phyloP scores from a whole-genome alignment of 371 early-diverging fungal genomes.

The Encephalitozoon hellem region DNA sequence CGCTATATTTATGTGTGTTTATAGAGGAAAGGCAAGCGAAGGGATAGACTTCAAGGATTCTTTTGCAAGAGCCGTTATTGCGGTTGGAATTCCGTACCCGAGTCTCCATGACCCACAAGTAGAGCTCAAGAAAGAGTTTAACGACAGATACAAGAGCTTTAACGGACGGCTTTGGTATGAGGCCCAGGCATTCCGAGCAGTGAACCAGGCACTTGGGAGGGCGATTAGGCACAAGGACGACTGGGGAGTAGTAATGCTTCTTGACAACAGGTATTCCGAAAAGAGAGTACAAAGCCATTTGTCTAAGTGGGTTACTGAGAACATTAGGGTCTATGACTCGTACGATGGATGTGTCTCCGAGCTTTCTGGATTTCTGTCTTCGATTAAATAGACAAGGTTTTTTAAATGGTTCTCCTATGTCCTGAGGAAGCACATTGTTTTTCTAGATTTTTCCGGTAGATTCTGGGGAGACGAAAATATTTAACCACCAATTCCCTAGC shows the following conservation, averaged over 20 bases:
- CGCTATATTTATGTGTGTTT: constrained; percentile 66
- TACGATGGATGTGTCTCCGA: constrained; percentile 16
- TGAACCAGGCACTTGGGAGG: constrained; percentile 84
- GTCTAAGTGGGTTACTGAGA: constrained; percentile 66
- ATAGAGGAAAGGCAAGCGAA: constrained; percentile 80
- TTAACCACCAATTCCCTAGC: neutral
- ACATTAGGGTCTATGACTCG: constrained; percentile 23
- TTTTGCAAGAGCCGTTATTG: constrained; percentile 73
- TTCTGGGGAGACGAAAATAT: constrained; percentile 23
- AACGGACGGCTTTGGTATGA: constrained; percentile 70
- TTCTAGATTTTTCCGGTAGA: constrained; percentile 22
- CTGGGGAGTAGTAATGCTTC: constrained; percentile 66
- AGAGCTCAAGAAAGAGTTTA: constrained; percentile 65
- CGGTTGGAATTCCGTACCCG: constrained; percentile 81
- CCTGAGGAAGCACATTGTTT: neutral
- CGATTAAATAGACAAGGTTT: constrained; percentile 2
- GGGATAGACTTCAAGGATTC: constrained; percentile 83
- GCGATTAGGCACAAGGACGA: constrained; percentile 77
- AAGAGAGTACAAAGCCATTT: constrained; percentile 61
- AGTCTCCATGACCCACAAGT: constrained; percentile 65
- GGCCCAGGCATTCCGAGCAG: constrained; percentile 74
- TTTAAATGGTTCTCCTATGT: neutral
- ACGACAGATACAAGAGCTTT: constrained; percentile 54
- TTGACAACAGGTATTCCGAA: constrained; percentile 66
- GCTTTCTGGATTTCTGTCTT: constrained; percentile 24